A percentile compares a stretch with the other conserved stretches of the same genome.
Evolutionary conservation across 1,139 yeast genomes (phyloP).

Genomic region (Debaryomyces udenii): DNA sequence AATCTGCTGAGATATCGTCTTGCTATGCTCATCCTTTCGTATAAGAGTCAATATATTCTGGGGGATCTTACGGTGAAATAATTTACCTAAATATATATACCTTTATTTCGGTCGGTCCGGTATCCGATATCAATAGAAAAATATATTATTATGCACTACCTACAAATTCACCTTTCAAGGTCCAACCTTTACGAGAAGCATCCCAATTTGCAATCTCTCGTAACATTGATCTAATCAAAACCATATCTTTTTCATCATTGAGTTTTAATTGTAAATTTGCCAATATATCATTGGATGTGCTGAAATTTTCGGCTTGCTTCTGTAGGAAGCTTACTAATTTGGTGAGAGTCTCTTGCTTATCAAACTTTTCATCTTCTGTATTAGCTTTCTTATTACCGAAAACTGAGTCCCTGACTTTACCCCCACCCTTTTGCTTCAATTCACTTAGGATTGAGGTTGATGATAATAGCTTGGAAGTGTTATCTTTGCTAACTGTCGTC

Average conservation of each 20-base stretch:
- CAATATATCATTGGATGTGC: constrained; percentile 63
- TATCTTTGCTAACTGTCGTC: constrained; percentile 14
- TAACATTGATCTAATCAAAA: constrained; percentile 68
- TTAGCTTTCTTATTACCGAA: constrained; percentile 27
- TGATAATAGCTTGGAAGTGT: constrained; percentile 17
- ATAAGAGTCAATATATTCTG: no score
- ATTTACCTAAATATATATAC: not conserved
- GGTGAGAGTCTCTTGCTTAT: constrained; percentile 35
- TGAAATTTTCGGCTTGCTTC: constrained; percentile 41
- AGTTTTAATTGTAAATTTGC: constrained; percentile 49
- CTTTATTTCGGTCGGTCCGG: not conserved
- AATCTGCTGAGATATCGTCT: constrained; percentile 14
- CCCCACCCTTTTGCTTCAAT: constrained; percentile 22
- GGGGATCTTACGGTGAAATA: not conserved
- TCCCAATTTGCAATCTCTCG: constrained; percentile 75
- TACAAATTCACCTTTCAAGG: constrained; percentile 56
- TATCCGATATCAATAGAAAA: not conserved
- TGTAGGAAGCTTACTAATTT: constrained; percentile 39
- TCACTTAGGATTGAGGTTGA: constrained; percentile 38
- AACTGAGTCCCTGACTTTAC: constrained; percentile 21
- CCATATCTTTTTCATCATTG: constrained; percentile 57
- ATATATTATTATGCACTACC: not conserved
- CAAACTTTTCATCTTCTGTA: constrained; percentile 11
- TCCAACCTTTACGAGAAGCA: constrained; percentile 60
- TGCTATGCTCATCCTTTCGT: constrained; percentile 5